Evolutionary conservation across 768 basidiomycete genomes (phyloP), one percentile per base, ranked within the genome.

Genomic region (Boletellus ananas): DNA sequence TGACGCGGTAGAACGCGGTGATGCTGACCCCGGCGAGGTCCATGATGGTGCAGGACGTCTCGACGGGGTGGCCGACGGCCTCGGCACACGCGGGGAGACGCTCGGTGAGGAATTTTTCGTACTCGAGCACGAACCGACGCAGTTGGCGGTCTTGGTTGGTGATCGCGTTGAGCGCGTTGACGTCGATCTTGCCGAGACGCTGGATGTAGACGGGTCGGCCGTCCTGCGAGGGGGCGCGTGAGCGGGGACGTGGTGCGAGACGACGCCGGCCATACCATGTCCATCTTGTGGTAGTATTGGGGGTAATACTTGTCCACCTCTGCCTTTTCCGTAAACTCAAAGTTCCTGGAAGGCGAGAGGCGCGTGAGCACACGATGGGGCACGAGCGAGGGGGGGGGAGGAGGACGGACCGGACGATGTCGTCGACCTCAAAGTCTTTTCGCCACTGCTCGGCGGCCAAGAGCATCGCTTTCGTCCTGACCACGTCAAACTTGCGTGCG

Each of bases 1-100:
- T 94, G 72, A 98, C 94, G 62, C 80, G 81, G 69, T 86, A 94
- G 66, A 97, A 98, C 65, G 82, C 83, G 54, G 79, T 69, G 54
- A 98, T 65, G 45, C 78, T 75, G 35, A 87, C 84, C 58, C 75
- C 74, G 20, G 82, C 67, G 57, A 99, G 83, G 69, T 98, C 94
- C 72, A 98, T 80, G 77, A 98, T 94, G 51, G 96, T 97, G 83
- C 95, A 98, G 46, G 83, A 89, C 11, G 95, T 98, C 74, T 97
- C 95, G 66, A 98, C 87, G 49, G 90, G 85, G 70, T 94, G 87
- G 1, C 93, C 94, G 34, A 75, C 71, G 2, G 78, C 78, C 13
- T 67, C 67, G 54, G 89, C 79, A 68, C 87, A 85, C 5, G 90
- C 87, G 37, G 93, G 90, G 38, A 93, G 78, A 35, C 95, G 90